These are phyloP conservation scores for Zymoseptoria crescenta DNA, from an alignment of 2,329 filamentous ascomycete species.

Conservation along the genomic window DNA sequence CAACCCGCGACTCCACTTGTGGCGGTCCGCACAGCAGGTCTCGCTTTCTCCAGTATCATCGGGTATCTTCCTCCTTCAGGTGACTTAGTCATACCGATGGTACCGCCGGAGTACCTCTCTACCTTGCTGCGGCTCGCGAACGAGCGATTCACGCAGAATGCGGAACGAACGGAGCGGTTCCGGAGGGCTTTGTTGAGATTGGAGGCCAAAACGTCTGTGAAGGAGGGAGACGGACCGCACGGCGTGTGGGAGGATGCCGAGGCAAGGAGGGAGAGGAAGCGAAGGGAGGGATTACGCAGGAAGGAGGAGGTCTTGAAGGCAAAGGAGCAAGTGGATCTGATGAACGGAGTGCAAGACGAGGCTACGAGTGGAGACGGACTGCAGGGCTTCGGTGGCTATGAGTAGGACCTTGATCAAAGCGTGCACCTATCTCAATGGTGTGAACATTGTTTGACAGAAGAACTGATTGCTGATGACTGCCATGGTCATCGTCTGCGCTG, in stretches of 20 bases:
- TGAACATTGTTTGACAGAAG: no score
- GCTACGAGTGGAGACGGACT: no score
- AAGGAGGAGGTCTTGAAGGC: slow-evolving; percentile 8
- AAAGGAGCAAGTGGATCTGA: neutral
- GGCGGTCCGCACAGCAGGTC: slow-evolving; percentile 73
- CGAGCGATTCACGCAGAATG: slow-evolving; percentile 64
- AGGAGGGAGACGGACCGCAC: slow-evolving; percentile 26
- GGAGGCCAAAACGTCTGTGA: slow-evolving; percentile 22
- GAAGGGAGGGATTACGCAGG: slow-evolving; percentile 42
- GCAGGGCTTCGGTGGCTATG: no score
- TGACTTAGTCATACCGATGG: slow-evolving; percentile 44
- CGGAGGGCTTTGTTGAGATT: slow-evolving; percentile 41
- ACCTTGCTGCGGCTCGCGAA: slow-evolving; percentile 64
- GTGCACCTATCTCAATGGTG: no score
- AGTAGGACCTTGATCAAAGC: no score
- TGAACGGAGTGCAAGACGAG: neutral
- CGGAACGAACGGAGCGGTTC: slow-evolving; percentile 60
- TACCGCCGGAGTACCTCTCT: slow-evolving; percentile 59
- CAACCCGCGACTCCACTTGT: slow-evolving; percentile 58
- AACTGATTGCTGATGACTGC: no score
- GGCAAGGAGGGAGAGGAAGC: slow-evolving; percentile 32
- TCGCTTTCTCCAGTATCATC: slow-evolving; percentile 74
- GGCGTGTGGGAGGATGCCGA: slow-evolving; percentile 34
- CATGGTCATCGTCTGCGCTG: no score
- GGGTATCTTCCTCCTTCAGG: slow-evolving; percentile 44